phyloP scores from a whole-genome alignment of 164 flowering plant species.

The Sextonia rubra region DNA sequence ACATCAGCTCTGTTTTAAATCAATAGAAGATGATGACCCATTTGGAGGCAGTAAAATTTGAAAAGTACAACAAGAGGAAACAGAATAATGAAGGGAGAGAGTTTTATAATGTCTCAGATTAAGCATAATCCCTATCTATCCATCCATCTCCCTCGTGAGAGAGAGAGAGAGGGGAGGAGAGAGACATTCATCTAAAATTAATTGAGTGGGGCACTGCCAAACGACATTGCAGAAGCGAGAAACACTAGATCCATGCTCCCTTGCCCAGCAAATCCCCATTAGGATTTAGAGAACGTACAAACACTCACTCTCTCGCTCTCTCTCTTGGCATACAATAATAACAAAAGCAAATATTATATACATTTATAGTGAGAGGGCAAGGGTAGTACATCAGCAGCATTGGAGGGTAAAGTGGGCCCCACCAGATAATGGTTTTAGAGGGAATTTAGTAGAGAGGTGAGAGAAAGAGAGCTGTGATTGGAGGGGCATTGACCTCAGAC shows the following conservation, averaged over 20 bases:
- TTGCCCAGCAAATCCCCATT: constrained; percentile 9
- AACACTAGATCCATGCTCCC: constrained; percentile 7
- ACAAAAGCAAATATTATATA: background rate
- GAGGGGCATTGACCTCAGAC: constrained; percentile 11
- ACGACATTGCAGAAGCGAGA: constrained; percentile 1
- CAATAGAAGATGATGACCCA: no score
- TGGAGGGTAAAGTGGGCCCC: background rate
- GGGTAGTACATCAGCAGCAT: constrained; percentile 1
- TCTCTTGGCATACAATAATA: background rate
- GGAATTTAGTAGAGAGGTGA: constrained; percentile 2
- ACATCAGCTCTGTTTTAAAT: no score
- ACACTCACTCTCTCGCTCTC: background rate
- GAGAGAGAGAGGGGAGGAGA: background rate
- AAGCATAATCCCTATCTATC: no score
- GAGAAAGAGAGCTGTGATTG: constrained; percentile 4
- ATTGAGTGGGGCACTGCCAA: background rate
- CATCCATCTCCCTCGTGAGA: background rate
- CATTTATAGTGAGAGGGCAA: background rate
- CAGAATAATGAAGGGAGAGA: background rate
- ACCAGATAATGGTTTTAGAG: background rate
- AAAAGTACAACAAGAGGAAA: no score
- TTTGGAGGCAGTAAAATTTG: background rate
- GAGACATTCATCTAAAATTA: background rate
- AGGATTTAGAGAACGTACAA: constrained; percentile 2
- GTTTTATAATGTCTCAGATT: background rate